Percentiles rank a stretch among this genome's conserved stretches.
These are phyloP conservation scores for Lodderomyces theae DNA, from an alignment of 1,139 yeast genomes.

Conservation along the genomic window DNA sequence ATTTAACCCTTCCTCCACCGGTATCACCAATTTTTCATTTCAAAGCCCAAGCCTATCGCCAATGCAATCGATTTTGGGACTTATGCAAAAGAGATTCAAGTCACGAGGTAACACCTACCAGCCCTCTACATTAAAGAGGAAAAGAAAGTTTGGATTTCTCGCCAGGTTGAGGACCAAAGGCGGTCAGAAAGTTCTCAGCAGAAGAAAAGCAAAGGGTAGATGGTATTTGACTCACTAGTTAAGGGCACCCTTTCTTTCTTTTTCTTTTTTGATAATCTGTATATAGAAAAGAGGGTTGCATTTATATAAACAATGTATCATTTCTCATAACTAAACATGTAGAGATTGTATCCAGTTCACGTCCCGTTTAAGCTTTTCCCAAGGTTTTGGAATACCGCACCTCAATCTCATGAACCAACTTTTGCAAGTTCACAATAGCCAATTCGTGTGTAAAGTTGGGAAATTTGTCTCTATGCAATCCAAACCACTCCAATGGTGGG, in stretches of 20 bases:
- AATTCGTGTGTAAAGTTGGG: constrained; percentile 85
- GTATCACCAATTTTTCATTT: constrained; percentile 4
- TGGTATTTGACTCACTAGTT: constrained; percentile 86
- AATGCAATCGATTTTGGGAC: constrained; percentile 25
- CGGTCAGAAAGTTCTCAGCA: constrained; percentile 75
- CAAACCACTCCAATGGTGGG: constrained; percentile 98
- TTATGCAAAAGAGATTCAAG: constrained; percentile 68
- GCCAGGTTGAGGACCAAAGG: constrained; percentile 79
- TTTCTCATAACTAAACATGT: too few relatives aligned
- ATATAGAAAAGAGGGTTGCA: too few relatives aligned
- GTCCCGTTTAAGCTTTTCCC: constrained; percentile 34
- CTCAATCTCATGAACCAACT: constrained; percentile 63
- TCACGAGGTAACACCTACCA: constrained; percentile 93
- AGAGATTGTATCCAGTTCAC: too few relatives aligned
- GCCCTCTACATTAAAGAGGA: constrained; percentile 86
- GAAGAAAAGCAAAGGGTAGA: constrained; percentile 87
- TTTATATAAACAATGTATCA: too few relatives aligned
- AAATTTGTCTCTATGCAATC: constrained; percentile 78
- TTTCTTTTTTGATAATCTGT: too few relatives aligned
- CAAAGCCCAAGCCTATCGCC: constrained; percentile 15
- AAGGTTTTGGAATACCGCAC: constrained; percentile 46
- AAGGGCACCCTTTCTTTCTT: too few relatives aligned
- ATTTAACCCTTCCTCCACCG: constrained; percentile 5
- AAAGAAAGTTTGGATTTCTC: constrained; percentile 85
- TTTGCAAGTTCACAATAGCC: constrained; percentile 70